These are phyloP conservation scores for Rhizopus microsporus DNA, from an alignment of 371 early-diverging fungal species.

Conservation along the genomic window DNA sequence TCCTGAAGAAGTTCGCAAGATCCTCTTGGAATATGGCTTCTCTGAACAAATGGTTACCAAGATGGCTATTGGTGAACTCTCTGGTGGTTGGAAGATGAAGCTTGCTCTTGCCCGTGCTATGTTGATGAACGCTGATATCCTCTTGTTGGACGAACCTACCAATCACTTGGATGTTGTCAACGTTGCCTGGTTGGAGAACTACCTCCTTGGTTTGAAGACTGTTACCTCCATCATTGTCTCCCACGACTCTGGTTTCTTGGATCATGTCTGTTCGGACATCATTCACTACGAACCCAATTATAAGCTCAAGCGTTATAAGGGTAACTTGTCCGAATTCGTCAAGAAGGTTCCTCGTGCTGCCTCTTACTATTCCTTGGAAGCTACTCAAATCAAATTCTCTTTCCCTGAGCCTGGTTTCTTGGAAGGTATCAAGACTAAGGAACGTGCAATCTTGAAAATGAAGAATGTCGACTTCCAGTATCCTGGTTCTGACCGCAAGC, in stretches of 20 bases:
- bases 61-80: constrained; percentile 69
- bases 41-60: constrained; percentile 64
- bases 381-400: constrained; percentile 56
- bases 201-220: constrained; percentile 67
- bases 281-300: constrained; percentile 74
- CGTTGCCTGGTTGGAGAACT: constrained; percentile 83
- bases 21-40: constrained; percentile 70
- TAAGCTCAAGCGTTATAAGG: constrained; percentile 79
- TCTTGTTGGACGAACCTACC: constrained; percentile 91
- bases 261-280: constrained; percentile 83
- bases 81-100: constrained; percentile 92
- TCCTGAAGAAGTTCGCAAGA: constrained; percentile 54
- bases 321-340: constrained; percentile 85
- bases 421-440: constrained; percentile 76
- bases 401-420: constrained; percentile 76
- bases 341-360: constrained; percentile 76
- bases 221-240: constrained; percentile 88
- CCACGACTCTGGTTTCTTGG: constrained; percentile 88
- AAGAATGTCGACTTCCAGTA: constrained; percentile 66
- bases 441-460: constrained; percentile 69
- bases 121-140: constrained; percentile 81
- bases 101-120: constrained; percentile 84
- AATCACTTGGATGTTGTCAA: constrained; percentile 88
- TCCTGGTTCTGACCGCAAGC: constrained; percentile 60
- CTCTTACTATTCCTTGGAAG: constrained; percentile 70